Evolutionary conservation across 306 rosid genomes (phyloP).

Genomic region (Quercus variabilis): DNA sequence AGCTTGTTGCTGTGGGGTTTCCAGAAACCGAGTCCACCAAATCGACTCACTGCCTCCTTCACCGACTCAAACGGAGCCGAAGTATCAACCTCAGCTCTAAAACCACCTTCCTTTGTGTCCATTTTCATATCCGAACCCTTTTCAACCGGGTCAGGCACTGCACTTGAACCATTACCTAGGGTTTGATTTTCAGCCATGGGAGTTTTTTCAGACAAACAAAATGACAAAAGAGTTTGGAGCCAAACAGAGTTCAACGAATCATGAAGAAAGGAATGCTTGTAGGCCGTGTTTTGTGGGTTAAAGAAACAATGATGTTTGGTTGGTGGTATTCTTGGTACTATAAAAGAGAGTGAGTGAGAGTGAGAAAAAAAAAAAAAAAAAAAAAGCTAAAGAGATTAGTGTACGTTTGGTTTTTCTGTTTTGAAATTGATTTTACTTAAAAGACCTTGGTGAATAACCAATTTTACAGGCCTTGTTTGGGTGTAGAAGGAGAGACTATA

Average conservation of each 20-base stretch:
- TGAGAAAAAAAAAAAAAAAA: neutral
- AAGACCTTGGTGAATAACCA: neutral
- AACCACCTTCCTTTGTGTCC: conserved; percentile 11
- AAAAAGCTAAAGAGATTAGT: neutral
- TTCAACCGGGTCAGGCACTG: too few species aligned
- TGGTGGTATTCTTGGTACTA: neutral
- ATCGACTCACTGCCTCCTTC: conserved; percentile 52
- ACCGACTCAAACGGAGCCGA: conserved; percentile 62
- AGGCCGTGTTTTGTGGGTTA: neutral
- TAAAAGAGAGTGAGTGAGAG: neutral
- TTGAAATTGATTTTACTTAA: neutral
- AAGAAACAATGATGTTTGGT: neutral
- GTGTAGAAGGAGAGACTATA: neutral
- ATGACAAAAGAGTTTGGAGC: neutral
- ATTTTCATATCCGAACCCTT: conserved; percentile 1
- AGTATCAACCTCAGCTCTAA: conserved; percentile 52
- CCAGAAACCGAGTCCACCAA: conserved; percentile 56
- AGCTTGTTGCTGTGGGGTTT: conserved; percentile 36
- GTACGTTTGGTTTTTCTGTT: neutral
- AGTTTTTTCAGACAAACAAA: neutral
- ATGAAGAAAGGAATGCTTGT: neutral
- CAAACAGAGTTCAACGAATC: neutral
- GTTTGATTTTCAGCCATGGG: neutral
- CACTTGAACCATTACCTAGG: neutral
- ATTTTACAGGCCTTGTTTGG: neutral